Conservation (phyloP, 495 filamentous ascomycete species). For the Lepidopterella palustris region DNA sequence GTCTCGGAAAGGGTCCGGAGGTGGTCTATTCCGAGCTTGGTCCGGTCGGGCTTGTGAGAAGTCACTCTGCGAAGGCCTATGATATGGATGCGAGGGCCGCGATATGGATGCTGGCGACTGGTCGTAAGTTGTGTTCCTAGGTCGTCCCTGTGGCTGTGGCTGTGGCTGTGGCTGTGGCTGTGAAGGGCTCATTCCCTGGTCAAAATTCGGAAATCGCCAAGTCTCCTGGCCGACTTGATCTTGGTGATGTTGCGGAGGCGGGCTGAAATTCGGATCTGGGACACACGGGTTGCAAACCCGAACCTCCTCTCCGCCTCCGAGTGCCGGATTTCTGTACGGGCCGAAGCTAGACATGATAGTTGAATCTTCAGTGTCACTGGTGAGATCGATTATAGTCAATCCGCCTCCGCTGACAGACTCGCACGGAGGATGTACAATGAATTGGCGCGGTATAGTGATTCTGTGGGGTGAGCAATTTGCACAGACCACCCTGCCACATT, state of each 20-base stretch:
- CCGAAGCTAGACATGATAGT: constrained; percentile 6
- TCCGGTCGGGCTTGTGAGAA: neutral
- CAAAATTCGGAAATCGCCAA: neutral
- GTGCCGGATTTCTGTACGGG: constrained; percentile 41
- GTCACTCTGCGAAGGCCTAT: constrained; percentile 8
- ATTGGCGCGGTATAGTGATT: constrained; percentile 89
- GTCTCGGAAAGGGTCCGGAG: neutral
- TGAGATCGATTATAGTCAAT: constrained; percentile 39
- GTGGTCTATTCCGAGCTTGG: neutral
- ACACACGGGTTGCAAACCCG: constrained; percentile 93
- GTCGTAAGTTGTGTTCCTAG: neutral
- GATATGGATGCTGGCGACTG: neutral
- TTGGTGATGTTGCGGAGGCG: constrained; percentile 31
- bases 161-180: neutral
- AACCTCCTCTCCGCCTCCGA: constrained; percentile 79
- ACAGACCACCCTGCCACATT: constrained; percentile 94
- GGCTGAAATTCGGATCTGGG: constrained; percentile 78
- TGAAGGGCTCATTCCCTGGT: neutral
- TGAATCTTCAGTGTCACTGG: constrained; percentile 21
- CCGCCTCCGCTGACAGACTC: constrained; percentile 25
- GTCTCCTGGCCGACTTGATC: neutral
- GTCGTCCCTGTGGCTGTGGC: neutral
- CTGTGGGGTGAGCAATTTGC: constrained; percentile 85
- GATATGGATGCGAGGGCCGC: neutral
- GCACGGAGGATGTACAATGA: constrained; percentile 75